Base-by-base conservation (phyloP, 352 stramenopile genomes). In the Blastocystis sp. region DNA sequence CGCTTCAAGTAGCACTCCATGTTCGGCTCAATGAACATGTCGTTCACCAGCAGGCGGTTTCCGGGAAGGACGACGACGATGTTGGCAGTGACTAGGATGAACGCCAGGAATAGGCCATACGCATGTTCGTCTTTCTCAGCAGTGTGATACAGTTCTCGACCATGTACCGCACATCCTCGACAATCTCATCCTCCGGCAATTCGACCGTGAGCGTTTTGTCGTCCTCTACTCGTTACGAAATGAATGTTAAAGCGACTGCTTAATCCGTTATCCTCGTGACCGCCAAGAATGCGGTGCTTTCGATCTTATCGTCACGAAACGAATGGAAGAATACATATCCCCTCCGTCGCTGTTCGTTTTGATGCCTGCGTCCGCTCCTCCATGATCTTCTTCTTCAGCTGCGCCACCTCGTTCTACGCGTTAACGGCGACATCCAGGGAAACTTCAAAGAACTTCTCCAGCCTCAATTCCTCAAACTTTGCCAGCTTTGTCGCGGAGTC, bases 11-110 rank as follows among this genome's bases (percentile, higher is more conserved):
- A 51, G 16, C 55, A 62, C 29, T 29, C 26, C 26, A 29, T 85
- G 59, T 59, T 59, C 45, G 74, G 33, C 19, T 62, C n/a, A 16
- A 85, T 12, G 33, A 69, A 67, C 19, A 51, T 39, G 24, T 85
- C 74, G 60, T 85, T 85, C 1, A 85, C 55, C 10, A 66, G 50
- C 59, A 85, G 60, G 19, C 61, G 45, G 10, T 67, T 85, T 33
- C 74, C 74, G 19, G 74, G 74, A 59, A 85, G 61, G 66, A 85
- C 35, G n/a, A 85, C 74, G 16, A 85, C 74, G 10, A 85, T 29
- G 41, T 85, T 85, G 51, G 29, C 60, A 1, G 35, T n/a, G 10
- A 69, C 74, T 85, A 69, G 21, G 12, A 71, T 71, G 1, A 70
- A 29, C n/a, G 31, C 4, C 24, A 9, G 9, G 6, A 41, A 24